Evolutionary conservation across 1,284 basidiomycete species (phyloP).

Genomic region (Cystobasidium sp.): DNA sequence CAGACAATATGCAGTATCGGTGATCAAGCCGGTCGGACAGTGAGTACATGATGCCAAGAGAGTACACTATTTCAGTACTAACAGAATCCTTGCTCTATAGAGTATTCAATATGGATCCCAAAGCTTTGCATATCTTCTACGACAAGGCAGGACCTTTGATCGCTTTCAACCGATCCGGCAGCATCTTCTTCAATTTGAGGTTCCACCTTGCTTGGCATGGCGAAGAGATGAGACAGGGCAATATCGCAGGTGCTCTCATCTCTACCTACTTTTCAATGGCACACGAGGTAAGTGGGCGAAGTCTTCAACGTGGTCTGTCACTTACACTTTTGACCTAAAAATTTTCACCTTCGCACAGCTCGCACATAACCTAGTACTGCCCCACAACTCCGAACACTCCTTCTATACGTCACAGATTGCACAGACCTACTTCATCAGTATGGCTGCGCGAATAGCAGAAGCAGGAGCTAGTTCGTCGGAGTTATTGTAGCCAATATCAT

Average conservation of each 20-base stretch:
- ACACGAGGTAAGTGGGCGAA: constrained; percentile 67
- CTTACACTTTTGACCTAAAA: not conserved
- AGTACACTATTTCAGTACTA: not conserved
- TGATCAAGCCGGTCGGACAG: constrained; percentile 54
- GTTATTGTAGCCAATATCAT: not conserved
- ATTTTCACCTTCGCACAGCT: constrained; percentile 26
- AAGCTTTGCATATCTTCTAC: constrained; percentile 83
- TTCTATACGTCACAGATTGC: constrained; percentile 94
- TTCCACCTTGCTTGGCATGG: constrained; percentile 90
- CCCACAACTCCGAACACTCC: constrained; percentile 68
- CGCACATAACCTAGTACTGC: constrained; percentile 54
- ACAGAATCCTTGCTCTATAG: constrained; percentile 21
- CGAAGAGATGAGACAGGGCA: constrained; percentile 66
- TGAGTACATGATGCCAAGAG: not conserved
- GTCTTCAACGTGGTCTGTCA: not conserved
- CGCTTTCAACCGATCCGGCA: constrained; percentile 89
- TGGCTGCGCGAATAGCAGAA: constrained; percentile 26
- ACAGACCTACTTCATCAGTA: constrained; percentile 58
- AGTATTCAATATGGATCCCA: constrained; percentile 59
- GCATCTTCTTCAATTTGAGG: constrained; percentile 85
- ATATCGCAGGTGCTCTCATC: constrained; percentile 71
- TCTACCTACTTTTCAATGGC: constrained; percentile 89
- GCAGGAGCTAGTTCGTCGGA: not conserved
- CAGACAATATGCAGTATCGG: constrained; percentile 53
- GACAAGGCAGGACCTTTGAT: constrained; percentile 80